Evolutionary conservation across 1,139 yeast genomes (phyloP).

Genomic region (Martiniozyma asiatica): DNA sequence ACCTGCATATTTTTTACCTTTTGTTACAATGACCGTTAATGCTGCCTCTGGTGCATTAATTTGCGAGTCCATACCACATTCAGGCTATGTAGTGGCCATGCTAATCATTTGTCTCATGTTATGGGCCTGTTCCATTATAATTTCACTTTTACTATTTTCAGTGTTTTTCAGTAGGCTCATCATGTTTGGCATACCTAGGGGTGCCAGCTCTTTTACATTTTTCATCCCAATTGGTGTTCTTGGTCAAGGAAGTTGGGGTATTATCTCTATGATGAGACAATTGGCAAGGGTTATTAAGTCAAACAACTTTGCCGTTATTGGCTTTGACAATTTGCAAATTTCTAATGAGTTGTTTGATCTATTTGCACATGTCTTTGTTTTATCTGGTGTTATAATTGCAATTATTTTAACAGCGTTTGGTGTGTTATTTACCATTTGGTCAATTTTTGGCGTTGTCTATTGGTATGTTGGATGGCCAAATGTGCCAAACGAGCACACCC

Average conservation of each 20-base stretch:
- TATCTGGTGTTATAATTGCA: constrained; percentile 23
- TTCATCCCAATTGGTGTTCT: constrained; percentile 58
- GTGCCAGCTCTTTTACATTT: constrained; percentile 33
- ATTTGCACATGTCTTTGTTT: constrained; percentile 9
- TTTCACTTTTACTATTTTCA: constrained; percentile 46
- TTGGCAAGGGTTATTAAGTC: constrained; percentile 12
- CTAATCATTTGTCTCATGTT: constrained; percentile 42
- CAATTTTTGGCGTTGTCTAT: constrained; percentile 33
- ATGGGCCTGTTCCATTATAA: constrained; percentile 56
- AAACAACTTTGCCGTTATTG: constrained; percentile 4
- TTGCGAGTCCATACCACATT: constrained; percentile 27
- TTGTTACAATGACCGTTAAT: constrained; percentile 67
- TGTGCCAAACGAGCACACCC: background rate
- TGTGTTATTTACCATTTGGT: constrained; percentile 47
- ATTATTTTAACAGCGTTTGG: constrained; percentile 39
- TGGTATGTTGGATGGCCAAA: constrained; percentile 21
- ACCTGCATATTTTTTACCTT: constrained; percentile 37
- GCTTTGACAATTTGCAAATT: constrained; percentile 10
- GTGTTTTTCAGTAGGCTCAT: constrained; percentile 50
- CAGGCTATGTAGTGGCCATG: constrained; percentile 36
- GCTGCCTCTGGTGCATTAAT: constrained; percentile 55
- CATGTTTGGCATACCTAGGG: constrained; percentile 46
- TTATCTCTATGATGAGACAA: constrained; percentile 27
- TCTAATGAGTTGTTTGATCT: constrained; percentile 10
- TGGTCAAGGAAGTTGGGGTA: constrained; percentile 74